Evolutionary conservation across 1,284 basidiomycete species (phyloP), one percentile per base, ranked within the genome.

Genomic region (Cutaneotrichosporon spelunceum): DNA sequence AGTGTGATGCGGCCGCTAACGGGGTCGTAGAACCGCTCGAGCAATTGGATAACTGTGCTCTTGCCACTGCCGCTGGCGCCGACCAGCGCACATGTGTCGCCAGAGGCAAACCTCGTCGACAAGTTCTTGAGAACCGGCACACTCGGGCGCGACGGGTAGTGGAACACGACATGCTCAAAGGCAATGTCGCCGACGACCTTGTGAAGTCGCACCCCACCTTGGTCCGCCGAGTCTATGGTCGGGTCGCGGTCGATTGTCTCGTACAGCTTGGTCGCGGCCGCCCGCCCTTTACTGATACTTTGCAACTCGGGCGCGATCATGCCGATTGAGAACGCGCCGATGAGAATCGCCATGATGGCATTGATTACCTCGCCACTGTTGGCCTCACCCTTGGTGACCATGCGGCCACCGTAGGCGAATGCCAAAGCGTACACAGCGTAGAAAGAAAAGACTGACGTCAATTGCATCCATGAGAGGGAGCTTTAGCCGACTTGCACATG

Each of bases 261-360:
- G 75, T 85, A 97, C 3, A 99, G 82, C 78, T 97, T 97, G 36
- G 90, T 91, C n/a, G 93, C 95, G 9, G 94, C 93, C 24, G 87
- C 91, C 67, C 87, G 86, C 45, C 85, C 94, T 68, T 89, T 87
- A 7, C 86, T 85, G 64, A 97, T 82, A 19, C 91, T 89, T 86
- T 90, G 88, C 81, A 91, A 81, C 73, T 93, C 89, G 3, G 91
- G 91, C 3, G 73, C 71, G 34, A 78, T 64, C 76, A 74, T 71
- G 27, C 87, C 89, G 56, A 94, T 83, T 24, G 90, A 91, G 81
- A 94, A 91, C 1, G 90, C 89, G 73, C 92, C 92, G 67, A 93
- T 92, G 45, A 95, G 81, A 69, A 93, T 86, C 29, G 91, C 85
- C 70, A 93, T 79, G 78, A 93, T 86, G 49, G 92, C 90, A 68